Evolutionary conservation across 1,284 basidiomycete species (phyloP).

Genomic region (Ganoderma sinense): DNA sequence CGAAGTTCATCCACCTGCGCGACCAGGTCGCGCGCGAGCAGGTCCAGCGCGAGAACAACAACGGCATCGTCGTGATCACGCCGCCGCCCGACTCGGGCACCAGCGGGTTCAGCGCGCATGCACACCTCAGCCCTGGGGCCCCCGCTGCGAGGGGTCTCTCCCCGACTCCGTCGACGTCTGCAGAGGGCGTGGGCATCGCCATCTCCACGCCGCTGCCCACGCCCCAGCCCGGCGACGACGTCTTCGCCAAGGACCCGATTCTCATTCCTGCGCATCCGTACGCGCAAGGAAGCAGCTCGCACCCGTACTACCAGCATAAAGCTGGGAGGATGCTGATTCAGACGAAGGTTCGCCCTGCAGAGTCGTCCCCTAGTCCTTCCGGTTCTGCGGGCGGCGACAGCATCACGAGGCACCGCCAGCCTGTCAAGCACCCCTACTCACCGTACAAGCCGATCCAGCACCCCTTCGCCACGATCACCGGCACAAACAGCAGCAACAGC

Average conservation of each 20-base stretch:
- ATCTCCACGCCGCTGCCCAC: constrained; percentile 62
- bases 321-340: constrained; percentile 21
- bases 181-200: constrained; percentile 67
- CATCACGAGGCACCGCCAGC: constrained; percentile 56
- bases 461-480: constrained; percentile 41
- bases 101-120: too few relatives aligned
- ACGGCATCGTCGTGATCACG: constrained; percentile 34
- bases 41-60: constrained; percentile 21
- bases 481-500: constrained; percentile 4
- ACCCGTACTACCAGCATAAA: constrained; percentile 33
- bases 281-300: constrained; percentile 52
- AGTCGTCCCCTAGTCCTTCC: constrained; percentile 18
- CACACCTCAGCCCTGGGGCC: constrained; percentile 15
- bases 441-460: constrained; percentile 47
- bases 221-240: constrained; percentile 42
- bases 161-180: constrained; percentile 41
- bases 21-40: constrained; percentile 33
- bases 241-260: constrained; percentile 42
- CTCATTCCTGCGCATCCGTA: constrained; percentile 64
- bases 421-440: constrained; percentile 48
- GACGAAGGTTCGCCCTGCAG: constrained; percentile 10
- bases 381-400: constrained; percentile 42
- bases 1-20: constrained; percentile 50
- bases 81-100: constrained; percentile 6
- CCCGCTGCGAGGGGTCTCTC: constrained; percentile 32